Percentiles rank a stretch among this genome's conserved stretches.
Conservation (phyloP, 2,329 filamentous ascomycete genomes). For the Trichoderma hamatum region DNA sequence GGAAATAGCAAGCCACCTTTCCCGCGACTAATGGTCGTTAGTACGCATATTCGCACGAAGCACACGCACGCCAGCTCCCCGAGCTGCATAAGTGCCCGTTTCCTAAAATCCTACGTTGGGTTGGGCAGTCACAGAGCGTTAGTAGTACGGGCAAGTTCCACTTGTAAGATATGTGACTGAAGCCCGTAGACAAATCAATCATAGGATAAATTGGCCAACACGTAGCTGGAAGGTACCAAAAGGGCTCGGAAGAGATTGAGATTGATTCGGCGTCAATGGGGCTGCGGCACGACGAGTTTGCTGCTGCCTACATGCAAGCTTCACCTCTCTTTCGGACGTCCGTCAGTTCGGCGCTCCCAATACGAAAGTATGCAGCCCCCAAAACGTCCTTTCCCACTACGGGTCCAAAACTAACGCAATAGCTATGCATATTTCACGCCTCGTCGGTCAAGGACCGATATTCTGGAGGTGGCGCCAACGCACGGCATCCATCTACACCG, state of each 20-base stretch:
- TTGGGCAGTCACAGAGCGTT: slow-evolving; percentile 1
- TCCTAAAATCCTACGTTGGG: slow-evolving; percentile 7
- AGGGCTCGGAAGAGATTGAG: background rate
- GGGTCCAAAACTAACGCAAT: slow-evolving; percentile 14
- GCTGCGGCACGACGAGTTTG: background rate
- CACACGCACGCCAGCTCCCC: background rate
- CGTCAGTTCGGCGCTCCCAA: background rate
- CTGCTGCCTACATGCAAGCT: background rate
- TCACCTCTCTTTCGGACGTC: background rate
- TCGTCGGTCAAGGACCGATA: background rate
- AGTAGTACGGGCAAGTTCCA: background rate
- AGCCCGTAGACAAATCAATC: background rate
- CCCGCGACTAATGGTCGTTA: background rate
- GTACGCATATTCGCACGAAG: background rate
- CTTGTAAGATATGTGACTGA: background rate
- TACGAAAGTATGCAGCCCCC: background rate
- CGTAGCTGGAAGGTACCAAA: background rate
- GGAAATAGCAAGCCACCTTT: background rate
- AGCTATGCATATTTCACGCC: slow-evolving; percentile 19
- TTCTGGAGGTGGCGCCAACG: background rate
- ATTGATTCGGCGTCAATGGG: background rate
- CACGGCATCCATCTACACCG: slow-evolving; percentile 9
- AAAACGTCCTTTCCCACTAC: background rate
- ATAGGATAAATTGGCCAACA: background rate
- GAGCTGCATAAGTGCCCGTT: slow-evolving; percentile 17